Percentiles rank a stretch among this genome's conserved stretches.
Evolutionary conservation across 345 rosid genomes (phyloP).

Genomic region (Dovyalis caffra): DNA sequence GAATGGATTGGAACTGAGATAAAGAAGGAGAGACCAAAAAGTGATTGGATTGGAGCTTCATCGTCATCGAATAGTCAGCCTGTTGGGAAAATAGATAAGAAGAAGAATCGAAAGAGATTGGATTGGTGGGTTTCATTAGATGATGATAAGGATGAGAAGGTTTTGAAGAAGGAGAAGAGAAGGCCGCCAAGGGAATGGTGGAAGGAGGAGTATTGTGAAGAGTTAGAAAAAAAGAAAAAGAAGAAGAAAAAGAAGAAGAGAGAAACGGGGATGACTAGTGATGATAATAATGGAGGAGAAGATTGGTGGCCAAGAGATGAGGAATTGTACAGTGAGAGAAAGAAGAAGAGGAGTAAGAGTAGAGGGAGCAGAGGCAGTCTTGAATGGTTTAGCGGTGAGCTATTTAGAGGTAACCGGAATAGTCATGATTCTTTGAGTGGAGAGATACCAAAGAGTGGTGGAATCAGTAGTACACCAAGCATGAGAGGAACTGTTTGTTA

Average conservation of each 20-base stretch:
- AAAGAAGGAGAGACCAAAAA: conserved; percentile 70
- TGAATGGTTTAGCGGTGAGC: conserved; percentile 86
- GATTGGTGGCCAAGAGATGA: conserved; percentile 66
- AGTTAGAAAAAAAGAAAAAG: conserved; percentile 60
- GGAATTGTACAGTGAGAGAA: conserved; percentile 41
- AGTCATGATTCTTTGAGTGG: conserved; percentile 71
- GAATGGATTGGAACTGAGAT: conserved; percentile 94
- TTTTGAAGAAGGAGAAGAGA: conserved; percentile 54
- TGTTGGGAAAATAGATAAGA: conserved; percentile 38
- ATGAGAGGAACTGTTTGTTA: conserved; percentile 97
- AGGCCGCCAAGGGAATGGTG: conserved; percentile 95
- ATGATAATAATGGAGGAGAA: conserved; percentile 38
- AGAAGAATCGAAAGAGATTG: conserved; percentile 50
- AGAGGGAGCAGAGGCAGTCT: conserved; percentile 61
- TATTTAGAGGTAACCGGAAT: conserved; percentile 47
- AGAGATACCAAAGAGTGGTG: conserved; percentile 71
- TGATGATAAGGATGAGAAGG: conserved; percentile 55
- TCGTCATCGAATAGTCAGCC: conserved; percentile 25
- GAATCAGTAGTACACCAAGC: conserved; percentile 86
- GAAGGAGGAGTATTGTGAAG: conserved; percentile 92
- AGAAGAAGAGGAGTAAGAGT: conserved; percentile 53
- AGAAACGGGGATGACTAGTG: conserved; percentile 29
- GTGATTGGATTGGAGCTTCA: conserved; percentile 61
- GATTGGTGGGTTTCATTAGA: conserved; percentile 94
- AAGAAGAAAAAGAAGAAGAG: conserved; percentile 54